phyloP scores from a whole-genome alignment of 2,329 filamentous ascomycete species.

The Hortaea sp. region DNA sequence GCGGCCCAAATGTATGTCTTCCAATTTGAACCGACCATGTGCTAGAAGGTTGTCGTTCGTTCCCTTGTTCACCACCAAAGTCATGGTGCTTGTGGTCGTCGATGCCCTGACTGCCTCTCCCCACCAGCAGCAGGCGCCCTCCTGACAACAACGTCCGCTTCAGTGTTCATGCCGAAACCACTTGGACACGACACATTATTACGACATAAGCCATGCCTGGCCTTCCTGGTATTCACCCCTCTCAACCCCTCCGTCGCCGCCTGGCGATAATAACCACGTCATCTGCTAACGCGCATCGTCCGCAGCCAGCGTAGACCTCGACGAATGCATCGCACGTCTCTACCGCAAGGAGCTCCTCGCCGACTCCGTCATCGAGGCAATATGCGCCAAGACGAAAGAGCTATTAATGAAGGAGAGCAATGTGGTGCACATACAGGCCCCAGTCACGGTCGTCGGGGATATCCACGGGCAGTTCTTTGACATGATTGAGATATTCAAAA shows the following conservation, averaged over 20 bases:
- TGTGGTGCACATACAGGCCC: conserved; percentile 90
- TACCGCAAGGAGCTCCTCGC: conserved; percentile 96
- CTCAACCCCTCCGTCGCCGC: neutral
- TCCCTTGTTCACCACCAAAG: too few species aligned
- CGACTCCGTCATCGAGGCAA: conserved; percentile 95
- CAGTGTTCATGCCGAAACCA: neutral
- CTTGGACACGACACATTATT: neutral
- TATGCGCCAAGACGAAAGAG: conserved; percentile 99
- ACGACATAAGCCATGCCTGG: conserved; percentile 32
- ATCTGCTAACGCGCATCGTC: neutral
- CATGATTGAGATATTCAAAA: conserved; percentile 97
- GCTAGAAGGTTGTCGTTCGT: too few species aligned
- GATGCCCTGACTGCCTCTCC: neutral
- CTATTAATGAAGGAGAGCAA: conserved; percentile 99
- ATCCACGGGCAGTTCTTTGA: conserved; percentile 99
- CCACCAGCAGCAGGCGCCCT: conserved; percentile 1
- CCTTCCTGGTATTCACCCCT: conserved; percentile 33
- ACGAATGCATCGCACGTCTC: conserved; percentile 93
- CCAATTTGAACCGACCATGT: too few species aligned
- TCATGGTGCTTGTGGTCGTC: neutral
- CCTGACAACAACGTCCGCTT: neutral
- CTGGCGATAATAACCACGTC: too few species aligned
- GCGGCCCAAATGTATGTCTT: too few species aligned
- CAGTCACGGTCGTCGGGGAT: conserved; percentile 94
- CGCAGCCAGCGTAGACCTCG: conserved; percentile 89